Conservation (phyloP, 805 yeast genomes). For the Starmerella sp. region DNA sequence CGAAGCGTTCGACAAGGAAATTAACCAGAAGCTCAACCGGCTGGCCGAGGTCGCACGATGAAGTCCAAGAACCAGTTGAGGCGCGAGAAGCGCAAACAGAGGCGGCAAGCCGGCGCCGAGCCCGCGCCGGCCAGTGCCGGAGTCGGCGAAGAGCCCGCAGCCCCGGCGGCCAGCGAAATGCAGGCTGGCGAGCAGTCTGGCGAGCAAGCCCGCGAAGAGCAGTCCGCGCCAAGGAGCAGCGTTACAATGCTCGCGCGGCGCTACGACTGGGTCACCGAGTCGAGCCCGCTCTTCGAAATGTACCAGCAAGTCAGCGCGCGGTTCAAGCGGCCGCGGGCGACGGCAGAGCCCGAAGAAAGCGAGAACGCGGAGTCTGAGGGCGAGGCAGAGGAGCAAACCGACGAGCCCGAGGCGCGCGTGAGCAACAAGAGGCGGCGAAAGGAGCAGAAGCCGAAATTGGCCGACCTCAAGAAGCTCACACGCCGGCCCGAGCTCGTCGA, state of each 20-base stretch:
- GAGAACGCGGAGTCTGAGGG: not conserved
- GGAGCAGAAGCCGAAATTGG: constrained; percentile 49
- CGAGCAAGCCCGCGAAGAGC: not conserved
- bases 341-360: not conserved
- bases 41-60: constrained; percentile 5
- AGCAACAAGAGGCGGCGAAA: constrained; percentile 24
- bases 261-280: constrained; percentile 11
- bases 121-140: not conserved
- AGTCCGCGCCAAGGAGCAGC: not conserved
- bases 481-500: constrained; percentile 64
- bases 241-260: constrained; percentile 10
- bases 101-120: not conserved
- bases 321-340: constrained; percentile 9
- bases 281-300: constrained; percentile 16
- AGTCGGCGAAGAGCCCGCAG: not conserved
- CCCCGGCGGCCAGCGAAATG: too few species aligned
- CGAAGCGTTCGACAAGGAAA: constrained; percentile 18
- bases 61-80: constrained; percentile 8
- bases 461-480: constrained; percentile 52
- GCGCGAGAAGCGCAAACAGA: constrained; percentile 8
- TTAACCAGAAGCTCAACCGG: constrained; percentile 16
- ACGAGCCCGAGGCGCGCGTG: not conserved
- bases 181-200: not conserved
- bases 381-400: not conserved
- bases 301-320: constrained; percentile 10